phyloP scores from a whole-genome alignment of 1,284 basidiomycete genomes.

The Sutorius eximius region DNA sequence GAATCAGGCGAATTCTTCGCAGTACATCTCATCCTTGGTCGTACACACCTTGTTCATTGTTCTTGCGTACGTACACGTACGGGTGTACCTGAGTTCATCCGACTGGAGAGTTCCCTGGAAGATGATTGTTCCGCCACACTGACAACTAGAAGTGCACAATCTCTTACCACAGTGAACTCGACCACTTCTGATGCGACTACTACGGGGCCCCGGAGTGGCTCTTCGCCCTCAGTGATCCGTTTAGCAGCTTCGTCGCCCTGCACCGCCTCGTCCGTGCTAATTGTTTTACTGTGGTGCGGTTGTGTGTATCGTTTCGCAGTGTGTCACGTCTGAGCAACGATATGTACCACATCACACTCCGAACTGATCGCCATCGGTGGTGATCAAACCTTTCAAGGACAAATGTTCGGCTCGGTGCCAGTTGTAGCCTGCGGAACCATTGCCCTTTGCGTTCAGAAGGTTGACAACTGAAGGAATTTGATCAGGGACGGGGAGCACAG shows the following conservation, averaged over 20 bases:
- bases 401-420: not conserved
- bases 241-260: not conserved
- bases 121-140: conserved; percentile 14
- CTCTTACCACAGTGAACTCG: conserved; percentile 3
- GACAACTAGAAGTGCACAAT: not conserved
- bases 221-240: not conserved
- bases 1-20: not conserved
- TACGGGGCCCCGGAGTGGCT: not conserved
- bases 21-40: conserved; percentile 4
- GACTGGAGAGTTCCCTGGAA: conserved; percentile 1
- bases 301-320: not conserved
- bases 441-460: not conserved
- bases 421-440: not conserved
- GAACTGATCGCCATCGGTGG: not conserved
- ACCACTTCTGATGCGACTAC: not conserved
- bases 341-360: not conserved
- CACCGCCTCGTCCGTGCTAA: not conserved
- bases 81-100: not conserved
- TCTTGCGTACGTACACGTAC: conserved; percentile 9
- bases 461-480: not conserved
- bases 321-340: not conserved
- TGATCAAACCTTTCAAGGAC: not conserved
- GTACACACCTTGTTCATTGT: conserved; percentile 16
- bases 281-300: not conserved
- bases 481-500: not conserved